A percentile compares a stretch with the other conserved stretches of the same genome.
phyloP scores from a whole-genome alignment of 140 eudicot species.

The Stevia rebaudiana region DNA sequence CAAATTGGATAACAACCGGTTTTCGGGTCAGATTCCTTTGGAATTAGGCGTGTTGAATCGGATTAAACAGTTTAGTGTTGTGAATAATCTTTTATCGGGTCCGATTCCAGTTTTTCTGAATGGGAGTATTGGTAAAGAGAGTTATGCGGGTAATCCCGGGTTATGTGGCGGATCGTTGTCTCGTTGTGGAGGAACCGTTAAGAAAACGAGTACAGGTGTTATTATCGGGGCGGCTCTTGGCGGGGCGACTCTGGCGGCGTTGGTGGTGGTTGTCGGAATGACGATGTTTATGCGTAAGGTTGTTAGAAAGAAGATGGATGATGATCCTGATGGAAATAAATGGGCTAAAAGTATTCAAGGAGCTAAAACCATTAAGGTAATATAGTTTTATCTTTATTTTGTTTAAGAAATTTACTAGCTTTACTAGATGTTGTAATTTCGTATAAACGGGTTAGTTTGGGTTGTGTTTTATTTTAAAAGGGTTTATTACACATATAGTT shows the following conservation, averaged over 20 bases:
- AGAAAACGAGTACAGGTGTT: conserved; percentile 32
- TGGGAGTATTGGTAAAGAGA: not conserved
- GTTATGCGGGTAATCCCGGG: conserved; percentile 45
- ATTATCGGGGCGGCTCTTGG: conserved; percentile 64
- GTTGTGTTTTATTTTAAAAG: too few relatives aligned
- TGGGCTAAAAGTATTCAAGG: conserved; percentile 86
- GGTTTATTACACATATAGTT: too few relatives aligned
- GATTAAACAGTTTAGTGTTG: conserved; percentile 48
- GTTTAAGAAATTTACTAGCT: too few relatives aligned
- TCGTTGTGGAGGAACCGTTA: conserved; percentile 28
- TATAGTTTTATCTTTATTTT: not conserved
- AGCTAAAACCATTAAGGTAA: conserved; percentile 62
- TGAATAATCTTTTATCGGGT: conserved; percentile 54
- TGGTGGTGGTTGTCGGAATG: conserved; percentile 40
- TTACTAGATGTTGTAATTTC: too few relatives aligned
- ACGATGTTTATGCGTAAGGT: conserved; percentile 46
- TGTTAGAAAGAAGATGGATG: conserved; percentile 64
- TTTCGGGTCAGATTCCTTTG: conserved; percentile 66
- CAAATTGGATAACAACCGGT: conserved; percentile 47
- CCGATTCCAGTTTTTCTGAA: conserved; percentile 42
- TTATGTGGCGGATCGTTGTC: conserved; percentile 56
- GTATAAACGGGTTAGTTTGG: too few relatives aligned
- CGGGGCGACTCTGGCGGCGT: conserved; percentile 51
- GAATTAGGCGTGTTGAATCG: conserved; percentile 50
- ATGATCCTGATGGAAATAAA: conserved; percentile 71